Evolutionary conservation across 163 green algal genomes (phyloP).

Genomic region (Chloromonas sp.): DNA sequence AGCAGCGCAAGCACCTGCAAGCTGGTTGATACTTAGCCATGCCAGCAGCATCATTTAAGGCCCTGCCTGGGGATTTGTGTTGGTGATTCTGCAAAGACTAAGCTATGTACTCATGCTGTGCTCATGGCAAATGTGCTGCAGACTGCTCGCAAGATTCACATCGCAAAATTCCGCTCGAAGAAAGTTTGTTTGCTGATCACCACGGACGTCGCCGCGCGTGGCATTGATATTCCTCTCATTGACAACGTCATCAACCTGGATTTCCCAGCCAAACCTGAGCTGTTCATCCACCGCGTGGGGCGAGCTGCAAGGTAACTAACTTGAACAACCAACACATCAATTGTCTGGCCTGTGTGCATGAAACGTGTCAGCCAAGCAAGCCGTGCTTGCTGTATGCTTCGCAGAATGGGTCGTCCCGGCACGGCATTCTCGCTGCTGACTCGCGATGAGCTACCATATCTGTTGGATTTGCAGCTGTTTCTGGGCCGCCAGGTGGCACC

Average conservation of each 20-base stretch:
- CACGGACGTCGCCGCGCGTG: conserved; percentile 94
- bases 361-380: neutral
- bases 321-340: neutral
- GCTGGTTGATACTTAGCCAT: neutral
- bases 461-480: conserved; percentile 97
- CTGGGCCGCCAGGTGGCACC: conserved; percentile 36
- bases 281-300: conserved; percentile 85
- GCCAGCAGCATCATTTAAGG: too few relatives aligned
- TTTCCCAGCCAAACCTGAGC: conserved; percentile 89
- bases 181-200: conserved; percentile 75
- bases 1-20: neutral
- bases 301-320: conserved; percentile 17
- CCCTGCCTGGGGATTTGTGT: too few relatives aligned
- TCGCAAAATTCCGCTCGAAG: conserved; percentile 81
- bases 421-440: conserved; percentile 79
- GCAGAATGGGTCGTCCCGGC: conserved; percentile 16
- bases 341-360: neutral
- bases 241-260: conserved; percentile 97
- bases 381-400: neutral
- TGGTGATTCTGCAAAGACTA: too few relatives aligned
- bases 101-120: neutral
- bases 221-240: conserved; percentile 95
- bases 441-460: conserved; percentile 80
- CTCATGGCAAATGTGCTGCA: conserved; percentile 34
- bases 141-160: conserved; percentile 90